Conservation (phyloP, 2,329 filamentous ascomycete genomes). For the Dactylella cylindrospora region DNA sequence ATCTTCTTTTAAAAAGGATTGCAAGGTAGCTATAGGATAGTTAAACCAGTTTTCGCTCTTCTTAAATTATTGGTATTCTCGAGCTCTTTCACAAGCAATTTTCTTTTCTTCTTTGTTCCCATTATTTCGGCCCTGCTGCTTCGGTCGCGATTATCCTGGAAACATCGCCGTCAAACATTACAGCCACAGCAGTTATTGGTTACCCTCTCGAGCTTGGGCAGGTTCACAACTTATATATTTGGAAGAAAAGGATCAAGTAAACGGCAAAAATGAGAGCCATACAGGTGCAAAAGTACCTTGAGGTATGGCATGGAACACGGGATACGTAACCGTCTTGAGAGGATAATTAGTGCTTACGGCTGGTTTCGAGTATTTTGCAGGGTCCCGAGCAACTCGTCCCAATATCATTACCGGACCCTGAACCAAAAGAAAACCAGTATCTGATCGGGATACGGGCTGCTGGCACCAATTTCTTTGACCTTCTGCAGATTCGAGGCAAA, state of each 20-base stretch:
- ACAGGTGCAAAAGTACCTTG: constrained; percentile 72
- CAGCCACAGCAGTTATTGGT: no score
- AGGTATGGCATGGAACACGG: constrained; percentile 56
- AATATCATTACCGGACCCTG: constrained; percentile 71
- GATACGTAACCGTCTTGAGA: constrained; percentile 39
- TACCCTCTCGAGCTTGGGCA: no score
- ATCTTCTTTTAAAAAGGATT: no score
- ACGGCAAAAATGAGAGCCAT: constrained; percentile 69
- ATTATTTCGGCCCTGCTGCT: no score
- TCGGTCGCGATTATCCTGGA: no score
- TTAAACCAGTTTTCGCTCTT: no score
- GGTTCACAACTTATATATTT: neutral
- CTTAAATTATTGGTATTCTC: no score
- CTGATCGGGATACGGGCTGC: constrained; percentile 82
- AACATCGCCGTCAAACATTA: no score
- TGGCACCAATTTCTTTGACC: constrained; percentile 95
- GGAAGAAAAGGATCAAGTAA: neutral
- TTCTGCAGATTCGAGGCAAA: constrained; percentile 91
- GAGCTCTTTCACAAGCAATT: no score
- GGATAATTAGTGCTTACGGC: neutral
- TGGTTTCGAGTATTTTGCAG: constrained; percentile 54
- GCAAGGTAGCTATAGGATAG: no score
- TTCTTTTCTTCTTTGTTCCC: no score
- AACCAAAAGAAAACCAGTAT: constrained; percentile 72
- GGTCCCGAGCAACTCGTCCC: constrained; percentile 75